Evolutionary conservation across 1,139 yeast genomes (phyloP).

Genomic region (Nakaseomyces kungkrabaensis): DNA sequence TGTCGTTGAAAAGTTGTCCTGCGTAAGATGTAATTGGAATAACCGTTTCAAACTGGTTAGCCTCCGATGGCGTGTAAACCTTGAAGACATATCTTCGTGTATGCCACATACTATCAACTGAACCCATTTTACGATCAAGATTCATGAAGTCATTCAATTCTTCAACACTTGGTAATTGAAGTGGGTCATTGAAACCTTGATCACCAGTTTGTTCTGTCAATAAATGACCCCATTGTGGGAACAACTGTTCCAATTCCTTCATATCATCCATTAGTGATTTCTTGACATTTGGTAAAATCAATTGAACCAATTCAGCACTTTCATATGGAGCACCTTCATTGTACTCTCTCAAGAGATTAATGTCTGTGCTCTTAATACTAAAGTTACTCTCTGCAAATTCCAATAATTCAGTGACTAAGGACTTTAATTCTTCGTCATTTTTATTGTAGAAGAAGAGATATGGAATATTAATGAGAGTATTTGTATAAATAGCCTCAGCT

Average conservation of each 20-base stretch:
- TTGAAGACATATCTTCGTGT: slow-evolving; percentile 56
- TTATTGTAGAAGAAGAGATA: slow-evolving; percentile 46
- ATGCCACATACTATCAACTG: slow-evolving; percentile 42
- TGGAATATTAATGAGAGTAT: slow-evolving; percentile 59
- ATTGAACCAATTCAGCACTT: slow-evolving; percentile 41
- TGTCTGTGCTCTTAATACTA: slow-evolving; percentile 14
- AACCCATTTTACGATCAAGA: slow-evolving; percentile 32
- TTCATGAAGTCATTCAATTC: slow-evolving; percentile 29
- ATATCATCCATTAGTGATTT: slow-evolving; percentile 29
- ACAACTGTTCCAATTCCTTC: slow-evolving; percentile 30
- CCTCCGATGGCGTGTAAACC: slow-evolving; percentile 43
- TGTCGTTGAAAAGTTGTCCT: slow-evolving; percentile 62
- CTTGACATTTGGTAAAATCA: slow-evolving; percentile 48
- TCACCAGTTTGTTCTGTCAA: slow-evolving; percentile 21
- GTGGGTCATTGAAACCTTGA: slow-evolving; percentile 27
- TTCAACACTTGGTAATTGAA: slow-evolving; percentile 35
- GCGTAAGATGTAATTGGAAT: slow-evolving; percentile 55
- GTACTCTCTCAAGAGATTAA: slow-evolving; percentile 20
- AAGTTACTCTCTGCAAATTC: slow-evolving; percentile 34
- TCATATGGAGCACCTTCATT: slow-evolving; percentile 41
- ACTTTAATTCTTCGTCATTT: slow-evolving; percentile 29
- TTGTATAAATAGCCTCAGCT: slow-evolving; percentile 61
- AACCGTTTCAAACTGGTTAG: slow-evolving; percentile 52
- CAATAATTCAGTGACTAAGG: slow-evolving; percentile 37
- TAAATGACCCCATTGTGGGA: slow-evolving; percentile 25